Evolutionary conservation across 1,284 basidiomycete species (phyloP).

Genomic region (Rhodofomes roseus): DNA sequence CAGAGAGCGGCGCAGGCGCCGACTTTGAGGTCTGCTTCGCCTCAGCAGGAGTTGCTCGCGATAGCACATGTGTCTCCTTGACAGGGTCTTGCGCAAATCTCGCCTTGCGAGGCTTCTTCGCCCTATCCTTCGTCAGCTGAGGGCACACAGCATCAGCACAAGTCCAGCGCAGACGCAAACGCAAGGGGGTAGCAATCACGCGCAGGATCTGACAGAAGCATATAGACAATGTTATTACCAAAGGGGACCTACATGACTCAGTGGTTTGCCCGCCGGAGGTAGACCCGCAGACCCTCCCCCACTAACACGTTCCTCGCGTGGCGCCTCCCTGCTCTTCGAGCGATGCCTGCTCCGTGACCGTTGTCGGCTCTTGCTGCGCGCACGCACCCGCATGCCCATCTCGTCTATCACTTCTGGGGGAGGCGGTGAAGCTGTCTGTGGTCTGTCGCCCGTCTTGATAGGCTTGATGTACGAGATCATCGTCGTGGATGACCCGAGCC

Average conservation of each 20-base stretch:
- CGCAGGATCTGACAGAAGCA: slow-evolving; percentile 7
- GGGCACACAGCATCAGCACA: slow-evolving; percentile 18
- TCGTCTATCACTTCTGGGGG: slow-evolving; percentile 44
- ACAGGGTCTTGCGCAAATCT: slow-evolving; percentile 22
- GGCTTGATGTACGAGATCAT: slow-evolving; percentile 51
- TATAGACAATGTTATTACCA: slow-evolving; percentile 43
- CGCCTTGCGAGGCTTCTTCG: slow-evolving; percentile 56
- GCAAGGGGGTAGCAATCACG: slow-evolving; percentile 23
- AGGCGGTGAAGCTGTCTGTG: slow-evolving; percentile 20
- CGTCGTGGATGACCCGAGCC: slow-evolving; percentile 45
- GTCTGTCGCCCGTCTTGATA: slow-evolving; percentile 43
- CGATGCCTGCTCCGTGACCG: slow-evolving; percentile 26
- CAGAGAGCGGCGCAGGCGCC: not conserved
- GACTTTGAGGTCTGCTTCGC: not conserved
- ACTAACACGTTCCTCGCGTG: slow-evolving; percentile 6
- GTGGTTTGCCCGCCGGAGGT: slow-evolving; percentile 50
- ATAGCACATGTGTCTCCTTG: not conserved
- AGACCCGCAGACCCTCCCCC: slow-evolving; percentile 20
- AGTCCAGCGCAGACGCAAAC: slow-evolving; percentile 15
- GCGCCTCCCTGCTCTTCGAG: slow-evolving; percentile 12
- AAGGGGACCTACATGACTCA: slow-evolving; percentile 82
- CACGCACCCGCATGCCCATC: slow-evolving; percentile 47
- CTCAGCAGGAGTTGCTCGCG: not conserved
- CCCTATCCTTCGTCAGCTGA: slow-evolving; percentile 69
- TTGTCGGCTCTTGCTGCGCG: slow-evolving; percentile 22